Base-by-base conservation (phyloP, 2,329 filamentous ascomycete genomes). In the Zasmidium citrigriseum region DNA sequence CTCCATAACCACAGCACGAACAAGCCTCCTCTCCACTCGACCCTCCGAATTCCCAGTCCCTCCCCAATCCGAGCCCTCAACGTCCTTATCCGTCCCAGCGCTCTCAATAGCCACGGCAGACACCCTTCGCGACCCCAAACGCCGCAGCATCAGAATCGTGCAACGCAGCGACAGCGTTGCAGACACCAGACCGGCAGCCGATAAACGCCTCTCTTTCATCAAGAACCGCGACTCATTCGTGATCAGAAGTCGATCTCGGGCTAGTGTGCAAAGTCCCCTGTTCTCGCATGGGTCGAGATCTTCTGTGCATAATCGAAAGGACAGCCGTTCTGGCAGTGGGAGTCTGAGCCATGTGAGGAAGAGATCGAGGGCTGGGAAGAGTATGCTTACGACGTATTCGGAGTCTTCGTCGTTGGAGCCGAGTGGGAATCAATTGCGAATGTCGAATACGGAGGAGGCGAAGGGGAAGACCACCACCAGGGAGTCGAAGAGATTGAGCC, bases 171-270 rank as follows among this genome's bases (percentile, higher is more conserved):
- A 74, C 45, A 77, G 72, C 55, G 61, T 72, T 18, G 54, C 66
- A 2, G 77, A 79, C 55, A 66, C 66, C 4, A 67, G 76, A 4
- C 68, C 74, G 1, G 55, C 77, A 4, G 69, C 75, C 38, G 75
- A 77, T 27, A 77, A 76, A 57, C 72, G 77, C 5, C 69, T 73
- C 52, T 77, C 74, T 14, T 79, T 75, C 62, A 75, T 78, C 46
- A 67, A 72, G 16, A 76, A 78, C 56, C 72, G 77, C 34, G 74
- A 73, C 1, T 69, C 60, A n/a, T 38, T 41, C 14, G 24, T 54
- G n/a, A 52, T 22, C 24, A 44, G 24, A 23, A 47, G 29, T 44
- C 7, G 54, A 12, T 27, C 44, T 4, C 73, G 72, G 18, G 72
- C 68, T 12, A 71, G 68, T 27, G 69, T 72, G 14, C 73, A 76